Base-by-base conservation (phyloP, 352 stramenopile species). In the Phytopythium mirpurense region DNA sequence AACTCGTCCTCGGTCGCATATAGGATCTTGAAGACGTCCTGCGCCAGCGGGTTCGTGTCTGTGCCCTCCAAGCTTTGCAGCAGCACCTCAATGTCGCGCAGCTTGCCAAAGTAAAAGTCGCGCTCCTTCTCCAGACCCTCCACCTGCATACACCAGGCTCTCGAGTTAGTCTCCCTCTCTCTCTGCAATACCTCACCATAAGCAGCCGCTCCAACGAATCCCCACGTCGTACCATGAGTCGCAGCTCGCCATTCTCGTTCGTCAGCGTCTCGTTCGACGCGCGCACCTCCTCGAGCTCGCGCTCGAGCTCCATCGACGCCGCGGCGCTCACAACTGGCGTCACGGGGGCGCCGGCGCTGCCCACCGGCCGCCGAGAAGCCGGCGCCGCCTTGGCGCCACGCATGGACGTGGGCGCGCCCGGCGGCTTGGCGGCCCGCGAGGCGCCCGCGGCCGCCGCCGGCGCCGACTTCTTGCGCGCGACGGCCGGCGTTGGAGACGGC, bases 41-140 rank as follows among this genome's bases (percentile, higher is more conserved):
- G 81, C 5, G 66, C 80, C 31, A 91, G 42, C 23, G 79, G 72
- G 40, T 73, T 85, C 44, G 65, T 47, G 19, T 53, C 80, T 12
- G 35, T 51, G 43, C 86, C 78, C 37, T 88, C 75, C 21, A 70
- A 57, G n/a, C 69, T 61, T 57, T 95, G 85, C 38, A 99, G 75
- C 72, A 98, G 86, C 19, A 98, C 86, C 73, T 99, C 97, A 49
- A 99, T 93, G 59, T 98, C 90, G 45, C 96, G 83, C 29, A 99
- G 80, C 72, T 99, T 99, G 47, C 96, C 84, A 70, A 99, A 99
- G 72, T 99, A 99, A 66, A 99, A 99, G 60, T 99, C 96, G 10
- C 96, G 78, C 68, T 99, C 96, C 56, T 90, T 91, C 65, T 97
- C 92, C 15, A 97, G 67, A 32, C 82, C 91, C 55, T 96, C 82